Percentiles rank a stretch among this genome's conserved stretches.
These are phyloP conservation scores for Fimicolochytrium jonesii DNA, from an alignment of 192 early-diverging fungal genomes.

Conservation along the genomic window DNA sequence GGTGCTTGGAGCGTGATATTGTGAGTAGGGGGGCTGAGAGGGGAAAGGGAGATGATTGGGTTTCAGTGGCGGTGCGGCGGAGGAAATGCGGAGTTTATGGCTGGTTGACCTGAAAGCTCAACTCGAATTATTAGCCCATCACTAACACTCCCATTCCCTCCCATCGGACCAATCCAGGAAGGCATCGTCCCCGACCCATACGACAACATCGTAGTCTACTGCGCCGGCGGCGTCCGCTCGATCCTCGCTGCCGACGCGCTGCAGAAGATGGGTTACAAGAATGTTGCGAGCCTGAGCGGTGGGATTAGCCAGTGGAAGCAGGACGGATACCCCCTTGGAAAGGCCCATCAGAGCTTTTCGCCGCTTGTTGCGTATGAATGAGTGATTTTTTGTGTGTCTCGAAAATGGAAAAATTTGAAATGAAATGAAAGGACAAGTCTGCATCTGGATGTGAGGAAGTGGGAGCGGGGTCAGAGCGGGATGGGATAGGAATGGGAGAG, in stretches of 20 bases:
- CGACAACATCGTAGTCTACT: constrained; percentile 53
- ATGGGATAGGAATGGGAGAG: too few species aligned
- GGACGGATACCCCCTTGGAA: constrained; percentile 14
- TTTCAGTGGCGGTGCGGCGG: too few species aligned
- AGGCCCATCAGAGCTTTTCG: constrained; percentile 3
- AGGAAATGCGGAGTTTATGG: too few species aligned
- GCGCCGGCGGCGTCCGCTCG: constrained; percentile 47
- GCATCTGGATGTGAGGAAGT: too few species aligned
- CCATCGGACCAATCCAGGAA: constrained; percentile 44
- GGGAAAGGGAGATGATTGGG: too few species aligned
- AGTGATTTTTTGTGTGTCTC: too few species aligned
- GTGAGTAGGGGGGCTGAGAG: too few species aligned
- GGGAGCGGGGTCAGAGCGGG: too few species aligned
- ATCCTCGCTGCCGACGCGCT: constrained; percentile 46
- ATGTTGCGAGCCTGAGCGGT: constrained; percentile 42
- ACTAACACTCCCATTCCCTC: background rate
- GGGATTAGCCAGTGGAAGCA: constrained; percentile 35
- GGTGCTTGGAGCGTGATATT: constrained; percentile 52
- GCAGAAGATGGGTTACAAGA: constrained; percentile 52
- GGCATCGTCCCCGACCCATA: constrained; percentile 40
- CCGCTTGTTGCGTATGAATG: too few species aligned
- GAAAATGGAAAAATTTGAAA: too few species aligned
- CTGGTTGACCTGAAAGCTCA: too few species aligned
- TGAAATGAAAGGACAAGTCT: too few species aligned
- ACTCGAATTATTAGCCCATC: background rate